Evolutionary conservation across 768 basidiomycete genomes (phyloP).

Genomic region (Macrocybe gigantea): DNA sequence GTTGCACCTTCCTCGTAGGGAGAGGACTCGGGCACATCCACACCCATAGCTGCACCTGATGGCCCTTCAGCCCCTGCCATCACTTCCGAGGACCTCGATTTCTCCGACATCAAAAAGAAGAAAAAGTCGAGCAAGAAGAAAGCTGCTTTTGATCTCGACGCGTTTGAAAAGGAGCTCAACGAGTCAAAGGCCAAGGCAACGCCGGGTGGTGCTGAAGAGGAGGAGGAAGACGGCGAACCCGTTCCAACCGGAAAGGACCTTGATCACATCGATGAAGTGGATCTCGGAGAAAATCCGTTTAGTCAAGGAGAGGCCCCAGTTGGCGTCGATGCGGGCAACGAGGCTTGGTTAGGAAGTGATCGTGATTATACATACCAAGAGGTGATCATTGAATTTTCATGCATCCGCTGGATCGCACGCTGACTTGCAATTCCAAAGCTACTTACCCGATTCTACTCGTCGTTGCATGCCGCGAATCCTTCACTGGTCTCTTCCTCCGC

Average conservation of each 20-base stretch:
- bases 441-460: slow-evolving; percentile 85
- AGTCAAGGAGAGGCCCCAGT: slow-evolving; percentile 52
- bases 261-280: slow-evolving; percentile 70
- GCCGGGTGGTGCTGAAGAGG: slow-evolving; percentile 36
- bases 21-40: slow-evolving; percentile 63
- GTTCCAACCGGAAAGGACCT: slow-evolving; percentile 59
- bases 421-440: slow-evolving; percentile 45
- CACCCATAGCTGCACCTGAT: slow-evolving; percentile 41
- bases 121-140: slow-evolving; percentile 88
- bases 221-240: slow-evolving; percentile 50
- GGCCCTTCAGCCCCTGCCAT: slow-evolving; percentile 38
- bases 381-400: slow-evolving; percentile 34
- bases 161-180: slow-evolving; percentile 89
- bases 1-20: slow-evolving; percentile 30
- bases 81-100: slow-evolving; percentile 78
- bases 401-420: neutral
- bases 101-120: slow-evolving; percentile 96
- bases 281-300: slow-evolving; percentile 88
- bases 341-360: slow-evolving; percentile 89
- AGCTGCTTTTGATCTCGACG: slow-evolving; percentile 83
- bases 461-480: slow-evolving; percentile 92
- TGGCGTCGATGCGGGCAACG: slow-evolving; percentile 67
- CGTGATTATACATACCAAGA: slow-evolving; percentile 96
- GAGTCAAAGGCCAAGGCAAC: slow-evolving; percentile 58
- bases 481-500: slow-evolving; percentile 74